Base-by-base conservation (phyloP, 2,329 filamentous ascomycete species). In the Ophiostoma perfectum region DNA sequence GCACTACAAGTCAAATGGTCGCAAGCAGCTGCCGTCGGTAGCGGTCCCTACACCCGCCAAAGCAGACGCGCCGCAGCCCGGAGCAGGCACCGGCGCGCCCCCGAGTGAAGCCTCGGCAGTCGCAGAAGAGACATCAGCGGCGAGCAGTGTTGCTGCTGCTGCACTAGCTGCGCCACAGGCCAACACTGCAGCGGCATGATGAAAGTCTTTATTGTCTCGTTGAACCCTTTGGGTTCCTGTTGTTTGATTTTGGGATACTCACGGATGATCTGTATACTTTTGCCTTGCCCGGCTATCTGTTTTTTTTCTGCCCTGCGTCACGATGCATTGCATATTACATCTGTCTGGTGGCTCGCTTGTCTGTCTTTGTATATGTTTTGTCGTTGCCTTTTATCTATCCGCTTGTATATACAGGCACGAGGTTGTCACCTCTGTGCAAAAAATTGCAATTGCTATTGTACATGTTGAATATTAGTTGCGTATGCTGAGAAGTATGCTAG, bases 1-100 rank as follows among this genome's bases (percentile, higher is more conserved):
- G 65, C 87, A 92, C 75, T 99, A 99, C 82, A 96, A 93, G 76
- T 84, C 90, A 66, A 99, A 97, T 74, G 93, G 93, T n/a, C 88
- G 87, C 75, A 94, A 92, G 78, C 82, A 85, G 70, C 81, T 87
- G 66, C 78, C 78, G 4, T 78, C 78, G 64, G 73, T 74, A 4
- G 73, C 74, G 11, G 62, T 64, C 7, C 72, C 70, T 16, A 55
- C 60, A 49, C 55, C 65, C 16, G 58, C 36, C 5, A 42, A 16
- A 6, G 12, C 42, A 4, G 58, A 11, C 1, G 58, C 14, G 58
- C 27, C 55, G 16, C 36, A 6, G 58, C 58, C 58, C 41, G 36
- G 27, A 38, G 18, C 27, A 5, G 55, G 55, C 11, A 60, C 55
- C 5, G n/a, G 27, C 9, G 38, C 58, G 7, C 58, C 58, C 3